Percentiles rank a stretch among this genome's conserved stretches.
Conservation (phyloP, 2,329 filamentous ascomycete species). For the Diaporthe citriasiana region DNA sequence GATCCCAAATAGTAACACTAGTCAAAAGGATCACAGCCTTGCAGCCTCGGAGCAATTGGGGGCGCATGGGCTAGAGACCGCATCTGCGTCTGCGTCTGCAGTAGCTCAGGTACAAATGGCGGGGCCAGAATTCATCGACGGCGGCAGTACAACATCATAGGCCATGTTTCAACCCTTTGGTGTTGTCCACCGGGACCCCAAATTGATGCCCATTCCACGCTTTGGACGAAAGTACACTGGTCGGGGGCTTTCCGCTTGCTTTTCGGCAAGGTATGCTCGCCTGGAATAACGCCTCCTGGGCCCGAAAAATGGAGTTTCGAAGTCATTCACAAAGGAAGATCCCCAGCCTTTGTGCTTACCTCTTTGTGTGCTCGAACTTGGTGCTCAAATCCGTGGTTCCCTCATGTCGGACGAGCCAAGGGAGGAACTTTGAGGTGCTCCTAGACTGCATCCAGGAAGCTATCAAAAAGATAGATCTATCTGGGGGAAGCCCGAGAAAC, state of each 20-base stretch:
- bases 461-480: conserved; percentile 32
- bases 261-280: conserved; percentile 3
- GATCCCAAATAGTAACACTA: background rate
- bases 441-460: conserved; percentile 21
- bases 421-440: conserved; percentile 30
- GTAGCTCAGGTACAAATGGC: conserved; percentile 34
- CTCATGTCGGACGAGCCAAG: conserved; percentile 20
- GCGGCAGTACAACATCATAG: conserved; percentile 32
- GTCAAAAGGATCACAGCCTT: conserved; percentile 4
- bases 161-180: conserved; percentile 39
- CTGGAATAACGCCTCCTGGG: conserved; percentile 27
- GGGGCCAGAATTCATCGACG: background rate
- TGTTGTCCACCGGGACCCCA: conserved; percentile 17
- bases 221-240: conserved; percentile 35
- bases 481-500: conserved; percentile 14
- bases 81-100: conserved; percentile 27
- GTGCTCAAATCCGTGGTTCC: conserved; percentile 25
- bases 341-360: conserved; percentile 35
- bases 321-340: conserved; percentile 32
- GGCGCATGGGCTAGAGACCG: conserved; percentile 4
- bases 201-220: conserved; percentile 19
- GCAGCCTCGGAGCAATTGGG: background rate
- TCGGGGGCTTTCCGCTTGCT: conserved; percentile 28
- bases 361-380: conserved; percentile 35
- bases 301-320: conserved; percentile 4